phyloP scores from a whole-genome alignment of 73 alveolate genomes.

The Symbiodinium natans region DNA sequence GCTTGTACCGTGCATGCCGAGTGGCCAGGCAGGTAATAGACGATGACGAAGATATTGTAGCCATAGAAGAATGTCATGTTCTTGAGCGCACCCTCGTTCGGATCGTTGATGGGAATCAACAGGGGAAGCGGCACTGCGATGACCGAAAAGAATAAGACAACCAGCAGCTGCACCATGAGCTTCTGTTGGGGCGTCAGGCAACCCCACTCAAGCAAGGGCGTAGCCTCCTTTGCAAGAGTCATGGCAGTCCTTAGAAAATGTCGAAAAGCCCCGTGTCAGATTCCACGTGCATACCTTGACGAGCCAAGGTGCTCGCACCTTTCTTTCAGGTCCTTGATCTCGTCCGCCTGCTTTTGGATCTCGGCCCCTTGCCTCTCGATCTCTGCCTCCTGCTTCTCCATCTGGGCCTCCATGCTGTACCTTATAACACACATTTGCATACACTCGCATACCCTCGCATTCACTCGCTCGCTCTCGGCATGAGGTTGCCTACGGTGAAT shows the following conservation, averaged over 20 bases:
- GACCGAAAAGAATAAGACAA: slow-evolving; percentile 11
- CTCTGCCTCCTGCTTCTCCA: not conserved
- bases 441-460: too few species aligned
- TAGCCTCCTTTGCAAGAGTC: not conserved
- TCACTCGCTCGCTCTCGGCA: too few species aligned
- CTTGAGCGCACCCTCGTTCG: not conserved
- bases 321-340: slow-evolving; percentile 21
- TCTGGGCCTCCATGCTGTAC: not conserved
- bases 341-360: slow-evolving; percentile 18
- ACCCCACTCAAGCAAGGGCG: slow-evolving; percentile 1
- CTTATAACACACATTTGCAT: too few species aligned
- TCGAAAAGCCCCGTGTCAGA: too few species aligned
- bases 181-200: slow-evolving; percentile 28
- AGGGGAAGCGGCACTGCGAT: slow-evolving; percentile 28
- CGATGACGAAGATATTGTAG: slow-evolving; percentile 28
- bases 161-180: slow-evolving; percentile 3
- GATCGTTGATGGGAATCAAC: slow-evolving; percentile 37
- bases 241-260: not conserved
- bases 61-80: slow-evolving; percentile 29
- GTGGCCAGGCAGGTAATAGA: slow-evolving; percentile 35
- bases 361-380: not conserved
- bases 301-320: slow-evolving; percentile 20
- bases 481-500: too few species aligned
- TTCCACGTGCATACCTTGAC: not conserved
- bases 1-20: not conserved